Base-by-base conservation (phyloP, 2,329 filamentous ascomycete species). In the Simplicillium sp. region DNA sequence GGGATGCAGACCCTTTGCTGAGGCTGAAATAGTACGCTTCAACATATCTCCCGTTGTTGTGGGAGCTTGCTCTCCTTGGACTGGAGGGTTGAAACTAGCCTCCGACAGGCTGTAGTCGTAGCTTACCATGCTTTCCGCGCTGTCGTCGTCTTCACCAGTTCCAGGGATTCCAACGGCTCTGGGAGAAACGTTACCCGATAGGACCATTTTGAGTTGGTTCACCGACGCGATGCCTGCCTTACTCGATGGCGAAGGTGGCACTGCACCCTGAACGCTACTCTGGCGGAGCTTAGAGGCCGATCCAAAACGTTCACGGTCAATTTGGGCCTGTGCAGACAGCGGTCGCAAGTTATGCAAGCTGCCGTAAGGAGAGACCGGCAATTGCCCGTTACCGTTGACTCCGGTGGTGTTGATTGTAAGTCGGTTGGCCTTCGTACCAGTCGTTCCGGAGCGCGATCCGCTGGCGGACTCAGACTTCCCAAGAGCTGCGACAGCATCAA, bases 381-480 rank as follows among this genome's bases (percentile, higher is more conserved):
- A 58, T 38, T 66, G 60, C 16, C 60, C 61, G 43, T 62, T 62
- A 34, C 54, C 50, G 35, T 59, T 68, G 41, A 74, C 65, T 15
- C 48, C 51, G 12, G 44, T 47, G 2, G 58, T 60, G 48, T 74
- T 78, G 31, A 80, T 68, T n/a, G 73, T 71, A 32, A 84, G 68
- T 44, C 75, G 73, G 46, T 74, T 73, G 37, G 63, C 68, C 50
- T 11, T 31, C 11, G 71, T 73, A 14, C 57, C 68, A 40, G 68
- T 71, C 11, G 77, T 84, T 34, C 76, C 82, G 2, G 75, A 71
- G 47, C 77, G 79, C 3, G 87, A 94, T 16, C 87, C 87, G 40
- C 70, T 84, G 41, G 94, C 65, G 4, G 87, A 94, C 11, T 77
- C 75, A 1, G 84, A 77, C 51, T 82, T 85, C 51, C 80, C 80